Evolutionary conservation across 805 yeast genomes (phyloP).

Genomic region (Kodamaea neixiangensis): DNA sequence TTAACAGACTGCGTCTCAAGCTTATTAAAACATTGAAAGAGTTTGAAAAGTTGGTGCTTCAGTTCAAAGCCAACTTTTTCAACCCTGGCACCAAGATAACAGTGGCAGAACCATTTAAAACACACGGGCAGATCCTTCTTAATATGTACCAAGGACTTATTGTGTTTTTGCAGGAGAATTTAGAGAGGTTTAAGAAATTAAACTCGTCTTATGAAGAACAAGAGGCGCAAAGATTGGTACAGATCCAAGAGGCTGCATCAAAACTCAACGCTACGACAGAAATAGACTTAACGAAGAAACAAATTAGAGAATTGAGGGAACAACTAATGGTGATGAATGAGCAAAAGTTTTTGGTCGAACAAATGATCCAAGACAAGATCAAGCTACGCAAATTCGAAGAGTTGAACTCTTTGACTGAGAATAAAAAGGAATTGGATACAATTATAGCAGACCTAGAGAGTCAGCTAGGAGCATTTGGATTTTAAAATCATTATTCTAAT

Average conservation of each 20-base stretch:
- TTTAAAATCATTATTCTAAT: neutral
- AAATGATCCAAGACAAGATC: conserved; percentile 62
- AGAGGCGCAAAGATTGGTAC: conserved; percentile 24
- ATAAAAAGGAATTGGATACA: conserved; percentile 54
- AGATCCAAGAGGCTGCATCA: conserved; percentile 7
- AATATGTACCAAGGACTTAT: conserved; percentile 61
- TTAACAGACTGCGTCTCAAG: conserved; percentile 22
- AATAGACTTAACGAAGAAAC: conserved; percentile 42
- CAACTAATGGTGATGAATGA: conserved; percentile 85
- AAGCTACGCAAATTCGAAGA: conserved; percentile 77
- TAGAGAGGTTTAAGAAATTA: conserved; percentile 62
- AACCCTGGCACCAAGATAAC: conserved; percentile 9
- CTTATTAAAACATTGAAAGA: conserved; percentile 31
- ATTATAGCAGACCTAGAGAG: conserved; percentile 50
- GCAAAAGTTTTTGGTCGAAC: conserved; percentile 71
- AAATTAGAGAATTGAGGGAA: conserved; percentile 63
- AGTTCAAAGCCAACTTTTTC: conserved; percentile 27
- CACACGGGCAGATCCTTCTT: conserved; percentile 31
- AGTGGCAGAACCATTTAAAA: conserved; percentile 16
- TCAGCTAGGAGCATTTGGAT: conserved; percentile 52
- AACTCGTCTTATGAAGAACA: conserved; percentile 46
- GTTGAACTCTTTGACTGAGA: conserved; percentile 56
- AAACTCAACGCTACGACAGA: conserved; percentile 1
- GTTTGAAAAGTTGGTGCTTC: conserved; percentile 27
- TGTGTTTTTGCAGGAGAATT: conserved; percentile 63